Evolutionary conservation across 352 stramenopile genomes (phyloP).

Genomic region (Globisporangium barbulae): DNA sequence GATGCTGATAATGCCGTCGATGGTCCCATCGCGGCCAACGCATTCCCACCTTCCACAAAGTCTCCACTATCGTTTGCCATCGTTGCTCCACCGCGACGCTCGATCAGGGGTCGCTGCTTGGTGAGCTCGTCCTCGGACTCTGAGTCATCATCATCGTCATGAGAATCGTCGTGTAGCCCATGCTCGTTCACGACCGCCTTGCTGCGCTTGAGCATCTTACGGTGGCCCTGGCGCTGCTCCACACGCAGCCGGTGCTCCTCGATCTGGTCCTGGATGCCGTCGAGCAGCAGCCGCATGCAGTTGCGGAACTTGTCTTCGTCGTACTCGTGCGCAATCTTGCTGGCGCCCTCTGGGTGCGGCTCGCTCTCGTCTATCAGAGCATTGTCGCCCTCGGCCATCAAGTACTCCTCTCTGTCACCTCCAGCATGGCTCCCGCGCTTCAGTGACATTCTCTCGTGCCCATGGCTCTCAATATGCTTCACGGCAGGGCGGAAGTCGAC

Average conservation of each 20-base stretch:
- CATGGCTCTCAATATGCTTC: slow-evolving; percentile 10
- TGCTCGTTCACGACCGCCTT: slow-evolving; percentile 15
- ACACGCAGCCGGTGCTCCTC: slow-evolving; percentile 65
- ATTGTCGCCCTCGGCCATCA: slow-evolving; percentile 1
- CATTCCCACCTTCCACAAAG: neutral
- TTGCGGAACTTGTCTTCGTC: slow-evolving; percentile 64
- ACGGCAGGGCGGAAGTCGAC: slow-evolving; percentile 70
- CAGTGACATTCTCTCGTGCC: neutral
- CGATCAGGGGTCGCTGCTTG: slow-evolving; percentile 9
- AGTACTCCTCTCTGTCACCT: slow-evolving; percentile 7
- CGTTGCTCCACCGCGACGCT: neutral
- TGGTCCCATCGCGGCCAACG: neutral
- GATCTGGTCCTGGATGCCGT: slow-evolving; percentile 82
- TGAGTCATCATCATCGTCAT: neutral
- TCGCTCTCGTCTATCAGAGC: slow-evolving; percentile 6
- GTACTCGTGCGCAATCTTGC: slow-evolving; percentile 33
- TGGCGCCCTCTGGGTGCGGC: slow-evolving; percentile 11
- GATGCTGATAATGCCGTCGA: neutral
- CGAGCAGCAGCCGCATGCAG: slow-evolving; percentile 63
- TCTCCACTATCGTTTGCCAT: neutral
- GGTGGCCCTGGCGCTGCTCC: slow-evolving; percentile 33
- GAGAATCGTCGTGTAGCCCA: neutral
- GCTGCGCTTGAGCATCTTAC: slow-evolving; percentile 28
- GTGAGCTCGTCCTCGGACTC: slow-evolving; percentile 23
- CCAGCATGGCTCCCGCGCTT: slow-evolving; percentile 18